A percentile compares a stretch with the other conserved stretches of the same genome.
These are phyloP conservation scores for Diphasiastrum complanatum DNA, from an alignment of 83 land plant species.

Conservation along the genomic window DNA sequence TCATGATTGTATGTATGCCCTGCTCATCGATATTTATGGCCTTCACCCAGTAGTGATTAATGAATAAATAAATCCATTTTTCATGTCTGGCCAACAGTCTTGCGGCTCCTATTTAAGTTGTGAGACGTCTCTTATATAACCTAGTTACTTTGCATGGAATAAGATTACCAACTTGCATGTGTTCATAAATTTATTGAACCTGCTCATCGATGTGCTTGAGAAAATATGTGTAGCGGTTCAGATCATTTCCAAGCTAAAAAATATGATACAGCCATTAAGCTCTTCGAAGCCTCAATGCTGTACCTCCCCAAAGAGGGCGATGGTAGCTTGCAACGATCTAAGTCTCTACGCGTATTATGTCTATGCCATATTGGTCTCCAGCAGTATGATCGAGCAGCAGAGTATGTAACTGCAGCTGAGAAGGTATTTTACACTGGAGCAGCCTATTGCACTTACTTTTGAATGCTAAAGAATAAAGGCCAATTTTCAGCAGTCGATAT, in stretches of 20 bases:
- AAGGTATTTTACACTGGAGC: conserved; percentile 61
- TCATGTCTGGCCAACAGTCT: no score
- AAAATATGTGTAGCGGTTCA: conserved; percentile 46
- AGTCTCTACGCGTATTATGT: conserved; percentile 66
- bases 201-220: not conserved
- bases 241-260: conserved; percentile 55
- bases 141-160: no score
- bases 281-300: conserved; percentile 87
- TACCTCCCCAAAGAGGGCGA: conserved; percentile 54
- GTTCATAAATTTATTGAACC: not conserved
- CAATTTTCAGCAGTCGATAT: no score
- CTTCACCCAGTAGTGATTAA: no score
- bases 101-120: no score
- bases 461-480: no score
- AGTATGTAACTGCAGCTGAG: conserved; percentile 73
- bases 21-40: no score
- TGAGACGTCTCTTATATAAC: no score
- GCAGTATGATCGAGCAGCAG: conserved; percentile 77
- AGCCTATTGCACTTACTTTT: no score
- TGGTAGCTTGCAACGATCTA: conserved; percentile 44
- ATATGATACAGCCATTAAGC: conserved; percentile 47
- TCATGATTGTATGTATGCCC: no score
- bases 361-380: conserved; percentile 72
- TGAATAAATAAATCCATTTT: no score
- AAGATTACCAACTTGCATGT: no score